These are phyloP conservation scores for Priceomyces haplophilus DNA, from an alignment of 805 yeast genomes.

Conservation along the genomic window DNA sequence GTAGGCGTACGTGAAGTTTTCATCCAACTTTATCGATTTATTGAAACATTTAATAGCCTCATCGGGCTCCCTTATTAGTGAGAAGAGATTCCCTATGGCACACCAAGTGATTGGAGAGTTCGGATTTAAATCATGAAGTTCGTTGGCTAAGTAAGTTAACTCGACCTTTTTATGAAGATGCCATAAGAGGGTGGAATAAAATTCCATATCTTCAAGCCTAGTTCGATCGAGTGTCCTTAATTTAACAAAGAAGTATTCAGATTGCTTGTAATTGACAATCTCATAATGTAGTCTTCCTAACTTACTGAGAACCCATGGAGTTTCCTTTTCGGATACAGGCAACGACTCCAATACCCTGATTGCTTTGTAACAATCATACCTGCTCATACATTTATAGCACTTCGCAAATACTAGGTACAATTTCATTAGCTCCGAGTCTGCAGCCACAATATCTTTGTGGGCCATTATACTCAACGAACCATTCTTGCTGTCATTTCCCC, in stretches of 20 bases:
- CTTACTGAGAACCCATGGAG: slow-evolving; percentile 85
- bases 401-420: slow-evolving; percentile 56
- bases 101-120: slow-evolving; percentile 88
- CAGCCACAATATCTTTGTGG: slow-evolving; percentile 24
- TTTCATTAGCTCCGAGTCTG: slow-evolving; percentile 43
- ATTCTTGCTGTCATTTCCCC: slow-evolving; percentile 11
- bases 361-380: slow-evolving; percentile 79
- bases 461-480: slow-evolving; percentile 11
- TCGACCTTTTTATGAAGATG: slow-evolving; percentile 80
- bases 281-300: slow-evolving; percentile 84
- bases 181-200: slow-evolving; percentile 88
- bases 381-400: slow-evolving; percentile 56
- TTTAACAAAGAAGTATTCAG: slow-evolving; percentile 59
- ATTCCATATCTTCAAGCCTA: slow-evolving; percentile 84
- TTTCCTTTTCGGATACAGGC: slow-evolving; percentile 57
- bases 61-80: slow-evolving; percentile 78
- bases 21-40: slow-evolving; percentile 68
- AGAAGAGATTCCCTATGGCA: slow-evolving; percentile 82
- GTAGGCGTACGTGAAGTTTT: slow-evolving; percentile 78
- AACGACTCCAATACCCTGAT: slow-evolving; percentile 63
- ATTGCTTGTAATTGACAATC: slow-evolving; percentile 76
- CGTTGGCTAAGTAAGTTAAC: slow-evolving; percentile 79
- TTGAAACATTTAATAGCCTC: slow-evolving; percentile 87
- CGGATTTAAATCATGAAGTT: slow-evolving; percentile 62
- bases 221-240: slow-evolving; percentile 72